These are phyloP conservation scores for Cephaloascus albidus DNA, from an alignment of 805 yeast genomes.

Conservation along the genomic window DNA sequence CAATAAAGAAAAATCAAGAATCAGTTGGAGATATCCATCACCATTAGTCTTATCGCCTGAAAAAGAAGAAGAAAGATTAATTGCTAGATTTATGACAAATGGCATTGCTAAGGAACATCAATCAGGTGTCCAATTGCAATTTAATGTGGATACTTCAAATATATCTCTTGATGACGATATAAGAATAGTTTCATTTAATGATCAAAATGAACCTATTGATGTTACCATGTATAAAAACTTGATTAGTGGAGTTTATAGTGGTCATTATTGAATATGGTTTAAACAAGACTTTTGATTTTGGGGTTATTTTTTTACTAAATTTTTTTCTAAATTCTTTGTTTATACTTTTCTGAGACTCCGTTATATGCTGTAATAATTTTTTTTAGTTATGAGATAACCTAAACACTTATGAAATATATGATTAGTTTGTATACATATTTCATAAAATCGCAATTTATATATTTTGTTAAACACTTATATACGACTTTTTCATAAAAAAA, in stretches of 20 bases:
- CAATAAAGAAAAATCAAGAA: constrained; percentile 75
- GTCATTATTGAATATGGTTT: constrained; percentile 15
- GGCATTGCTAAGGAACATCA: constrained; percentile 64
- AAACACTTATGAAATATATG: too few species aligned
- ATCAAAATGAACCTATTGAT: constrained; percentile 16
- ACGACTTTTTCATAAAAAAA: too few species aligned
- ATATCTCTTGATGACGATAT: neutral
- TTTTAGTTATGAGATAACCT: too few species aligned
- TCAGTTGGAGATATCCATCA: constrained; percentile 66
- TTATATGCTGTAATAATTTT: too few species aligned
- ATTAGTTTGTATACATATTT: too few species aligned
- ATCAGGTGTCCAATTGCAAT: constrained; percentile 65
- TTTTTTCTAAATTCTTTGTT: too few species aligned
- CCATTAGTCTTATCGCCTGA: constrained; percentile 27
- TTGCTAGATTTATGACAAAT: constrained; percentile 80
- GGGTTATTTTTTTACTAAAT: too few species aligned
- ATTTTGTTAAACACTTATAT: too few species aligned
- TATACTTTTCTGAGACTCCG: too few species aligned
- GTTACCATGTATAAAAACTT: constrained; percentile 37
- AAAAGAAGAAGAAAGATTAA: constrained; percentile 53
- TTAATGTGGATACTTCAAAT: constrained; percentile 17
- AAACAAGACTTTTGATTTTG: too few species aligned
- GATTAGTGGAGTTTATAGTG: constrained; percentile 40
- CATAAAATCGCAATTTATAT: too few species aligned
- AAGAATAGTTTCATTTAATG: constrained; percentile 6